Evolutionary conservation across 2,329 filamentous ascomycete species (phyloP), one percentile per base, ranked within the genome.

Genomic region (Dendryphion nanum): DNA sequence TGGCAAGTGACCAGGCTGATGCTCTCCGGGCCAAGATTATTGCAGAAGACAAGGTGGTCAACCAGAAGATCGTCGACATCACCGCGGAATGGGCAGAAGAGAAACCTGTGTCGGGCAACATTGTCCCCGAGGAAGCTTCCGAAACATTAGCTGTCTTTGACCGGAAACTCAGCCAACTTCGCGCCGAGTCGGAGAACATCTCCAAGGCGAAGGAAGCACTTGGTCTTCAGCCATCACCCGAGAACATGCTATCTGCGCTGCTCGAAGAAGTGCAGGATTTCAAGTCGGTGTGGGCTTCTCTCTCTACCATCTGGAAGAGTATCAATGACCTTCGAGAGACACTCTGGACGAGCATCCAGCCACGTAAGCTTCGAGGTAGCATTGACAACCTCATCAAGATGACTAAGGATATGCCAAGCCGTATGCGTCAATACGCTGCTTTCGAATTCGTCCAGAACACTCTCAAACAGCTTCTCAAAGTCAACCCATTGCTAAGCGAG

Each of bases 401-500:
- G 79, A 97, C 90, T 23, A 97, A 95, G 70, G 91, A 97, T 47
- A 97, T 98, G 93, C 93, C 94, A 0, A 95, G 89, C 67, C 84
- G 93, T 42, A 97, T 98, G 91, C 84, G 94, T 44, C 94, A 98
- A 61, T 99, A 99, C 66, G 91, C 94, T 53, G 94, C 94, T n/a
- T 99, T 98, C 62, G 94, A 98, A 67, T 91, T 98, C 59, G 89
- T 98, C 26, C 94, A 98, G 63, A 89, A 82, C 47, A 86, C 94
- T 19, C 79, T 98, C 28, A 86, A 89, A 30, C 84, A 90, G 45
- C 78, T 95, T 33, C 77, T 96, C 47, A 97, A 95, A 65, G 89
- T 95, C 53, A 98, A 97, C 59, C 76, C 84, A 8, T 76, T 96
- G 21, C 76, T 99, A 3, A 80, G 83, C 4, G 93, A 98, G 48